Base-by-base conservation (phyloP, 768 basidiomycete genomes). In the Boletales sp. region DNA sequence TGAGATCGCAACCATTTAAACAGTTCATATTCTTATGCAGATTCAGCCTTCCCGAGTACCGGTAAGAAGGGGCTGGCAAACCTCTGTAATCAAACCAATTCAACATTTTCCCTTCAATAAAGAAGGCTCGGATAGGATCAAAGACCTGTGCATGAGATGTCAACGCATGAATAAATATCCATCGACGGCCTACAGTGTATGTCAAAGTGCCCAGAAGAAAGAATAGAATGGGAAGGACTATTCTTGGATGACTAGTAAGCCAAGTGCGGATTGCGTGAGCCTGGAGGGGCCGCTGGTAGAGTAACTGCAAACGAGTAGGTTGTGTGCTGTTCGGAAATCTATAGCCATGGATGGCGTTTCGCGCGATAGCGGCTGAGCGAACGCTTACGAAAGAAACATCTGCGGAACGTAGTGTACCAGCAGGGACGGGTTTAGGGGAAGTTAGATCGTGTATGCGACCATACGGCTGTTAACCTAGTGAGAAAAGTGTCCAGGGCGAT, bases 191-290 rank as follows among this genome's bases (percentile, higher is more conserved):
- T 54, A 91, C 92, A 7, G 90, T 87, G 64, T 95, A 97, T 18
- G 90, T 90, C 34, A 98, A 58, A 3, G 87, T 86, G 11, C 94
- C 95, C n/a, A 98, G 65, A 2, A 98, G 70, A 66, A 97, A 97
- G 38, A 93, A 79, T 2, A 93, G 51, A 15, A 93, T 66, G 0
- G 93, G 92, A 4, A 94, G 66, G 45, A 85, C 82, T 43, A 97
- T 86, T 52, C 82, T 83, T 8, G 95, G 94, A 69, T 98, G 94
- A n/a, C 69, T 74, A 2, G 87, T 75, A 53, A 93, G 74, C 87
- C 93, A 97, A 64, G 85, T 84, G 30, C 87, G 75, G 27, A 92
- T 65, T 17, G 67, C 75, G 57, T 87, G 85, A 1, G 76, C 78
- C 60, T 83, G 79, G n/a, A 86, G 69, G 14, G 86, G 84, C 40